Evolutionary conservation across 2,329 filamentous ascomycete genomes (phyloP).

Genomic region (Aspergillus ruber): DNA sequence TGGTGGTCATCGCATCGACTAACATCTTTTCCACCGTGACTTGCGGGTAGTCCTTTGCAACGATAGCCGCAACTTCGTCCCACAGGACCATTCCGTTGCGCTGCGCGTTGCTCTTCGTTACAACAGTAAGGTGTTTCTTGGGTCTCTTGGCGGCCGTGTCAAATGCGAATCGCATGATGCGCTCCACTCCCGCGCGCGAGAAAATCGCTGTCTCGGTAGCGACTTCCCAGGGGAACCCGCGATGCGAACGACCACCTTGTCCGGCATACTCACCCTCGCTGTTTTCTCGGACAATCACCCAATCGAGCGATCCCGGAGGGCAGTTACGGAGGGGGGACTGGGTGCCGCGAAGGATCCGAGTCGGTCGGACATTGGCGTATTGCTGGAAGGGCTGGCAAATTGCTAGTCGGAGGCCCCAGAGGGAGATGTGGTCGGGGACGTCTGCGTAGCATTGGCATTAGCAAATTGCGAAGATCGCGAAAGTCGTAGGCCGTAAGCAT

Average conservation of each 20-base stretch:
- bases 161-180: constrained; percentile 59
- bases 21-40: constrained; percentile 60
- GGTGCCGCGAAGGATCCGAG: constrained; percentile 48
- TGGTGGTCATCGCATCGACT: constrained; percentile 60
- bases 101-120: constrained; percentile 62
- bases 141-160: constrained; percentile 53
- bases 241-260: constrained; percentile 57
- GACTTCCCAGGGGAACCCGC: constrained; percentile 52
- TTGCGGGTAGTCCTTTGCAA: constrained; percentile 54
- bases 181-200: constrained; percentile 53
- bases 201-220: constrained; percentile 60
- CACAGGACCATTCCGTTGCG: constrained; percentile 63
- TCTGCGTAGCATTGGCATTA: constrained; percentile 25
- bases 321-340: constrained; percentile 50
- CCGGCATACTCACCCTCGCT: constrained; percentile 62
- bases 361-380: constrained; percentile 52
- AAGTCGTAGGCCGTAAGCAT: background rate
- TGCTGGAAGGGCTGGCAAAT: constrained; percentile 52
- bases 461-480: background rate
- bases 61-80: constrained; percentile 55
- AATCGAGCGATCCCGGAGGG: constrained; percentile 56
- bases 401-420: constrained; percentile 51
- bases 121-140: constrained; percentile 54
- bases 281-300: constrained; percentile 62
- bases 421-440: constrained; percentile 56